Base-by-base conservation (phyloP, 306 rosid species). In the Aeschynomene evenia region DNA sequence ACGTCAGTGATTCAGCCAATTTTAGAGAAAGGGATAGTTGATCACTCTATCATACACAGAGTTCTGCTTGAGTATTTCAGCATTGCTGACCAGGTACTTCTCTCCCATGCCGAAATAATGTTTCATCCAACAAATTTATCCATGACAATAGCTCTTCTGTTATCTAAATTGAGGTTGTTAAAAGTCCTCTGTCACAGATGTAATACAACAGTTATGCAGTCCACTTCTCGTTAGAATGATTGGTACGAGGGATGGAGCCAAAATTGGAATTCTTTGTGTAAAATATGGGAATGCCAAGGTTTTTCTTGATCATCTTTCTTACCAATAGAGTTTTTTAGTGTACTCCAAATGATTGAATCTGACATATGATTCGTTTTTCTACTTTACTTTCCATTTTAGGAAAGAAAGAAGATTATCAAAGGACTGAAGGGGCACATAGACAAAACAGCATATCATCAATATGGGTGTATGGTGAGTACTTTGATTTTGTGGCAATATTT, bases 281-380 rank as follows among this genome's bases (percentile, higher is more conserved):
- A 94, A 87, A 82, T 87, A 87, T 81, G 99, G 99, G 74, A 84
- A 81, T 80, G 89, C 99, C 48, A 94, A 91, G 97, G 99, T 94
- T 61, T 72, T 40, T 40, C 31, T 59, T 24, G 52, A 53, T 46
- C 34, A 20, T 70, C 49, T 63, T 55, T 70, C 57, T 26, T 51
- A 39, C 53, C 70, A 65, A 59, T 66, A 2, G 19, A 50, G 28
- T 10, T 69, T n/a, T 68, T 9, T 52, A 20, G 63, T 42, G 28
- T 56, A 28, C 18, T 64, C 76, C 23, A 40, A 61, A 58, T 70
- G 60, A 52, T 63, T 80, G 36, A 60, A 52, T 74, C 73, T 64
- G 59, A 57, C 57, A 48, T 28, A 34, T 60, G 56, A 26, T 67
- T 26, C 63, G 6, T 12, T 72, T 40, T 79, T 54, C 20, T 55